Base-by-base conservation (phyloP, 257 asterid genomes). In the Solanum bukasovii region DNA sequence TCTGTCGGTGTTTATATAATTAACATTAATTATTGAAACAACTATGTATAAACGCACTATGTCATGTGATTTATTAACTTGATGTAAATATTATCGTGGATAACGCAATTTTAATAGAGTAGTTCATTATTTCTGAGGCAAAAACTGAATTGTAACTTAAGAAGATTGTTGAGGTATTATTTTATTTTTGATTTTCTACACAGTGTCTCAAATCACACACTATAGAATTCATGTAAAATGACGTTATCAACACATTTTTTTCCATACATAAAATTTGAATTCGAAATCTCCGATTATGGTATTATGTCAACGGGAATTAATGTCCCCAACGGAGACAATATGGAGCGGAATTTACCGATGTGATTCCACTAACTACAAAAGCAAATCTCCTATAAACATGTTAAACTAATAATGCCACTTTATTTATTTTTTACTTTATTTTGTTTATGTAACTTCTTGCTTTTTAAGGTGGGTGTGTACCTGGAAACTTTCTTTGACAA, bases 281-380 rank as follows among this genome's bases (percentile, higher is more conserved):
- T 0, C 61, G 1, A 46, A 46, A 46, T 0, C 1, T 46, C 2
- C 56, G 0, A 16, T 52, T 52, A 52, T 0, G 23, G 6, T 46
- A 29, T 9, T 18, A 46, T 18, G 70, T 81, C 42, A 46, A 81
- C 68, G 68, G 85, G 6, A 44, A 46, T 25, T 78, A 37, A 38
- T 23, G 37, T 4, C 63, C 38, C 65, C 38, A 78, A 37, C 42
- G 29, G 85, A 46, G 27, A 29, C 20, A 9, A 9, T 82, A 31
- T 82, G 70, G 44, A 20, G 70, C 44, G 42, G 67, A 65, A 85
- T 86, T 31, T 35, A 46, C n/a, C n/a, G 88, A 86, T 73, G 27
- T 72, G 59, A 86, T 72, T 86, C 73, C 73, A 86, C 88, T 49
- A 23, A 68, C 63, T 37, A 18, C 20, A 21, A 25, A 40, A 85